Base-by-base conservation (phyloP, 108 stramenopile genomes). In the Pseudonitzschia pungens region DNA sequence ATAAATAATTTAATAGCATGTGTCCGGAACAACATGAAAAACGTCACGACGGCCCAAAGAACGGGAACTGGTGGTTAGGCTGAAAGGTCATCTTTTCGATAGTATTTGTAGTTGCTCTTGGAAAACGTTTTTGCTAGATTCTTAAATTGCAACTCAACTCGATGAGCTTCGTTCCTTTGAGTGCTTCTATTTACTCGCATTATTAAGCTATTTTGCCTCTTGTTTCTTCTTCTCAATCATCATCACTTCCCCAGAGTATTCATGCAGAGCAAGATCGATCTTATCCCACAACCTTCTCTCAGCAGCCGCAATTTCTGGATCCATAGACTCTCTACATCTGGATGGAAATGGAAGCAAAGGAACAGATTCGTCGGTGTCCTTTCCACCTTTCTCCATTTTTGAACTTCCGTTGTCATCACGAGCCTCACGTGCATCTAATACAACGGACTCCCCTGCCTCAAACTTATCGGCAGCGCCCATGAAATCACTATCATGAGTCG, bases 231-330 rank as follows among this genome's bases (percentile, higher is more conserved):
- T 63, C 22, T 63, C 32, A 64, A 78, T 78, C 32, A 27, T 58
- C 67, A 77, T 64, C 14, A 81, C 68, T 59, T 81, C 75, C 12
- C 63, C 31, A 12, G 81, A 81, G 64, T 81, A 81, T 27, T 72
- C 72, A 16, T 76, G 65, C 27, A 81, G 48, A 21, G 81, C 81
- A 21, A 64, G 45, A 70, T 81, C 81, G 27, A 81, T 81, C 21
- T 64, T 59, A 29, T 48, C 45, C 81, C 81, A 81, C 14, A 81
- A 59, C 42, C 58, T 64, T 69, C 54, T 70, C 58, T 81, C 81
- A 14, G 81, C 81, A 20, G 43, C 36, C 33, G 81, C 81, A 70
- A 81, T 76, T 16, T 81, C 81, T 58, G 81, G 81, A 58, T 81
- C 81, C 15, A 45, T 58, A 28, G 81, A 81, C 69, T 68, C 71